Evolutionary conservation across 257 asterid genomes (phyloP).

Genomic region (Forsythia suspensa): DNA sequence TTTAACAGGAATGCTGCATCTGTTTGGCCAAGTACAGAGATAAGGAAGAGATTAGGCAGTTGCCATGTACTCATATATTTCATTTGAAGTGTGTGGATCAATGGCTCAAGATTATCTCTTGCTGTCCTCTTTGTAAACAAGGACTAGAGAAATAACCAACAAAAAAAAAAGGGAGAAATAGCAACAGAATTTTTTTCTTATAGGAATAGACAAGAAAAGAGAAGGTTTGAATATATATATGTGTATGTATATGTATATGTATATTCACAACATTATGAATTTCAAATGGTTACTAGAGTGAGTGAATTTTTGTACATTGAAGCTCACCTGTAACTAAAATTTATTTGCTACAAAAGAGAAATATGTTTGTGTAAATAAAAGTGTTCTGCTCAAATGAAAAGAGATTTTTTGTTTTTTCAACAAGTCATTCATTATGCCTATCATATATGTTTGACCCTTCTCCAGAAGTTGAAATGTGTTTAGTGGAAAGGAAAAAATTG

Average conservation of each 20-base stretch:
- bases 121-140: constrained; percentile 66
- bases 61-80: constrained; percentile 81
- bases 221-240: background rate
- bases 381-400: background rate
- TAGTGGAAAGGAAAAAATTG: too few species aligned
- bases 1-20: constrained; percentile 80
- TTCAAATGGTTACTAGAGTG: constrained; percentile 32
- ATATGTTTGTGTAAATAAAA: background rate
- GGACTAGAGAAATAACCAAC: constrained; percentile 32
- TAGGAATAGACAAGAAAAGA: background rate
- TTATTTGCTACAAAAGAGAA: background rate
- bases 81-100: constrained; percentile 92
- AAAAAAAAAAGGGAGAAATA: constrained; percentile 28
- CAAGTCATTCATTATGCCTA: background rate
- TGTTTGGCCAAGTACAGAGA: constrained; percentile 81
- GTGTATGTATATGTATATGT: background rate
- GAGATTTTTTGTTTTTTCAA: background rate
- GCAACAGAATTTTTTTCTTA: background rate
- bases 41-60: constrained; percentile 78
- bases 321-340: constrained; percentile 38
- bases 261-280: constrained; percentile 10
- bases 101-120: constrained; percentile 85
- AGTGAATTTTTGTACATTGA: constrained; percentile 33
- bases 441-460: background rate
- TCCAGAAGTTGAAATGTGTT: background rate